Conservation (phyloP, 2,329 filamentous ascomycete genomes). For the Sporothrix pseudoabietina region DNA sequence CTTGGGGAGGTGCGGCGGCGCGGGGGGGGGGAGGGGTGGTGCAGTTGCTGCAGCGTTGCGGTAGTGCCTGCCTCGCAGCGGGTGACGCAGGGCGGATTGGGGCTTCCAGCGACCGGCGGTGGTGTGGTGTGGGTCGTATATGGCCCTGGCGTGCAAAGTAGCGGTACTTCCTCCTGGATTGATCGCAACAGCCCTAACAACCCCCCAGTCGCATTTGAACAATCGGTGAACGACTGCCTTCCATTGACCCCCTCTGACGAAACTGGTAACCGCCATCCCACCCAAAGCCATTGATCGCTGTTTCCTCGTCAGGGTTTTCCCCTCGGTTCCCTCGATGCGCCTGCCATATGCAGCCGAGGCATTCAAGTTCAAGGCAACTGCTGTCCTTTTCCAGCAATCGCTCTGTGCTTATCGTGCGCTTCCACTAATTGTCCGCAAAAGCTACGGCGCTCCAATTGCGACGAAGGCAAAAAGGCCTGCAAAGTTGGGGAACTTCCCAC, state of each 20-base stretch:
- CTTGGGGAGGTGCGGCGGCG: constrained; percentile 18
- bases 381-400: neutral
- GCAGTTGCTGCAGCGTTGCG: constrained; percentile 7
- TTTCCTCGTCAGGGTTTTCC: neutral
- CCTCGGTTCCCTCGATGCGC: neutral
- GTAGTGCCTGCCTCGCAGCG: constrained; percentile 21
- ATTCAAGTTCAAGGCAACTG: neutral
- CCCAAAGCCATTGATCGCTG: neutral
- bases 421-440: constrained; percentile 11
- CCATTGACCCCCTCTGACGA: constrained; percentile 3
- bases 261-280: neutral
- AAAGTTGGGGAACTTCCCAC: constrained; percentile 28
- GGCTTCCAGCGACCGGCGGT: constrained; percentile 6
- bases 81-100: constrained; percentile 28
- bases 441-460: constrained; percentile 11
- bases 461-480: neutral
- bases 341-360: neutral
- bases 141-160: constrained; percentile 21
- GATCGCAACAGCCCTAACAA: constrained; percentile 9
- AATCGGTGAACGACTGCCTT: constrained; percentile 8
- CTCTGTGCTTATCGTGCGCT: neutral
- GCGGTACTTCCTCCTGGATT: constrained; percentile 21
- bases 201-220: neutral
- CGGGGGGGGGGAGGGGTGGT: neutral
- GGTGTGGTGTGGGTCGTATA: constrained; percentile 19